Conservation (phyloP, 768 basidiomycete species). For the Thelephora aurantiotincta region DNA sequence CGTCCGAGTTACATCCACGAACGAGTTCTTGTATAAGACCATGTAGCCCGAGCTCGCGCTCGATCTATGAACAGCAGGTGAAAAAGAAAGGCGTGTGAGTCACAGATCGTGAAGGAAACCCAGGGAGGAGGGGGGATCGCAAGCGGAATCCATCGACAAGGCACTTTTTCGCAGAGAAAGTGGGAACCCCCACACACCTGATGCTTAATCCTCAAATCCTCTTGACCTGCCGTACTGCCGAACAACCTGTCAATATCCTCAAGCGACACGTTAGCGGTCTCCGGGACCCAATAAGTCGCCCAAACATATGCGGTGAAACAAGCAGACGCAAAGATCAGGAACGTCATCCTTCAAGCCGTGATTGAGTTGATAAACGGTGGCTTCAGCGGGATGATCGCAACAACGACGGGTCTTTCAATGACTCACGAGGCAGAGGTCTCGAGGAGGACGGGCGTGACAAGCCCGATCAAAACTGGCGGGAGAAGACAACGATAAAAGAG, state of each 20-base stretch:
- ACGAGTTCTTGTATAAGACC: conserved; percentile 26
- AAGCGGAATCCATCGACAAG: not conserved
- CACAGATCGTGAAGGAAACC: not conserved
- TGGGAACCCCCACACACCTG: conserved; percentile 28
- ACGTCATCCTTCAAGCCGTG: conserved; percentile 36
- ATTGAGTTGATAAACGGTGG: not conserved
- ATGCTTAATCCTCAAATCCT: conserved; percentile 33
- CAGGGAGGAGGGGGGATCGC: not conserved
- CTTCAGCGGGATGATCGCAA: not conserved
- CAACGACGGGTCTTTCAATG: not conserved
- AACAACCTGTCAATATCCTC: conserved; percentile 70
- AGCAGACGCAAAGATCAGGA: conserved; percentile 47
- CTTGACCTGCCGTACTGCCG: conserved; percentile 37
- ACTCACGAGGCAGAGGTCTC: conserved; percentile 42
- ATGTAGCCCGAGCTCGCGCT: conserved; percentile 37
- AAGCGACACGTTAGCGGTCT: conserved; percentile 62
- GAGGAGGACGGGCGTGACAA: conserved; percentile 56
- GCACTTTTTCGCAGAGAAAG: not conserved
- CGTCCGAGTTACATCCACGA: not conserved
- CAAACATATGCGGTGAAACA: conserved; percentile 59
- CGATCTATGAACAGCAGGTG: conserved; percentile 28
- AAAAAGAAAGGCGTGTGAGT: not conserved
- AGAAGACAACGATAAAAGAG: no score
- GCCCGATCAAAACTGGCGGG: conserved; percentile 52
- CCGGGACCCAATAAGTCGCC: conserved; percentile 55